Evolutionary conservation across 2,329 filamentous ascomycete genomes (phyloP).

Genomic region (Diaporthe sp.): DNA sequence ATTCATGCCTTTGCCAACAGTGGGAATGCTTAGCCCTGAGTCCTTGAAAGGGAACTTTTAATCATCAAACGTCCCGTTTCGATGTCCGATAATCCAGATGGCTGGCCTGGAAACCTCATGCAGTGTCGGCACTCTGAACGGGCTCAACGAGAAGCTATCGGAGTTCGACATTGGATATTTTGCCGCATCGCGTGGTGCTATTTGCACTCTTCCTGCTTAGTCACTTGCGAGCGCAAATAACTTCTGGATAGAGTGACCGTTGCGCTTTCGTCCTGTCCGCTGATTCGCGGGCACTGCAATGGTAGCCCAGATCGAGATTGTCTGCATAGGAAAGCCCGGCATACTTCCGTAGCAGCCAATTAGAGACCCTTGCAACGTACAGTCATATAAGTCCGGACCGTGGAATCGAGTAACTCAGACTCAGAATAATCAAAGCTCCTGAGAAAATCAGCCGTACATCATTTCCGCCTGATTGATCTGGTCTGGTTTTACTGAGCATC

Average conservation of each 20-base stretch:
- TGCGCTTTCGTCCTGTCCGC: background rate
- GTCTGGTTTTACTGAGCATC: background rate
- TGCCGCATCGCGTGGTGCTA: background rate
- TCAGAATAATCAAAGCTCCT: background rate
- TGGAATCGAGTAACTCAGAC: background rate
- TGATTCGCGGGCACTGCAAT: background rate
- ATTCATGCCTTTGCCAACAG: background rate
- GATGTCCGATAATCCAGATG: background rate
- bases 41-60: background rate
- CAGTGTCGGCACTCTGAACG: no score
- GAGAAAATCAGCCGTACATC: background rate
- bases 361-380: background rate
- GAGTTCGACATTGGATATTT: background rate
- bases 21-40: background rate
- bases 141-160: background rate
- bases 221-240: background rate
- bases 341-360: background rate
- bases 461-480: background rate
- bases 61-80: background rate
- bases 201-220: background rate
- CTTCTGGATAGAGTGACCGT: background rate
- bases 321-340: background rate
- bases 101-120: background rate
- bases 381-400: background rate
- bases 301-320: constrained; percentile 1